Conservation (phyloP, 2,329 filamentous ascomycete genomes). For the Tolypocladium ovalisporum region DNA sequence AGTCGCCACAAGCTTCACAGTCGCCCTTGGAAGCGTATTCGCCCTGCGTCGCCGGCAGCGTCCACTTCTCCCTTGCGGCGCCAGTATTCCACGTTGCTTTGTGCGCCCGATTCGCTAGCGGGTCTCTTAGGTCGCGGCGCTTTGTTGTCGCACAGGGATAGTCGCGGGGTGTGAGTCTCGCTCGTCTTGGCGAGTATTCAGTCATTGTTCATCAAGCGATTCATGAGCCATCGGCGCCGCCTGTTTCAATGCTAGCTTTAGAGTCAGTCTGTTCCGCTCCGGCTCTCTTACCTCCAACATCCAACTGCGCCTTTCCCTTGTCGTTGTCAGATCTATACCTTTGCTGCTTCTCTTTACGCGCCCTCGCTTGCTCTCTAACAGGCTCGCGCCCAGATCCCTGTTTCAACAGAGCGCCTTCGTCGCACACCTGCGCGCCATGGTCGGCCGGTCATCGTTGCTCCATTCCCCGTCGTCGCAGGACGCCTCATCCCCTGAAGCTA, state of each 20-base stretch:
- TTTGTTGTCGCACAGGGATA: neutral
- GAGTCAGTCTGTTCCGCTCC: slow-evolving; percentile 13
- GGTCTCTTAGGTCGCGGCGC: neutral
- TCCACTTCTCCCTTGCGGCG: neutral
- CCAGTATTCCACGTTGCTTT: no score
- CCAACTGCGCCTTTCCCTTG: neutral
- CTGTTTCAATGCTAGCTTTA: slow-evolving; percentile 14
- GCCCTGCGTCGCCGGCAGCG: neutral
- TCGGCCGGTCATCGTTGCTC: slow-evolving; percentile 11
- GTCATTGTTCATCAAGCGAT: neutral
- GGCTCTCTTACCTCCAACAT: neutral
- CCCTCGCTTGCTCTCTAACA: neutral
- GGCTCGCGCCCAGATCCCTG: slow-evolving; percentile 3
- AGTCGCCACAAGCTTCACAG: neutral
- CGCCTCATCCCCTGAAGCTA: slow-evolving; percentile 6
- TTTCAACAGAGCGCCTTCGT: slow-evolving; percentile 16
- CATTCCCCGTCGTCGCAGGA: neutral
- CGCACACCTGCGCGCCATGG: slow-evolving; percentile 17
- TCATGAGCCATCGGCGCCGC: neutral
- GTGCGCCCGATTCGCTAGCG: neutral
- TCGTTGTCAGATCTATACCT: neutral
- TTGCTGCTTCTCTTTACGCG: neutral
- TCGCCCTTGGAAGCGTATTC: neutral
- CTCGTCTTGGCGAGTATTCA: neutral
- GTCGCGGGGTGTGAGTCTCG: neutral